These are phyloP conservation scores for Beta lomatogona DNA, from an alignment of 179 eudicot species.

Conservation along the genomic window DNA sequence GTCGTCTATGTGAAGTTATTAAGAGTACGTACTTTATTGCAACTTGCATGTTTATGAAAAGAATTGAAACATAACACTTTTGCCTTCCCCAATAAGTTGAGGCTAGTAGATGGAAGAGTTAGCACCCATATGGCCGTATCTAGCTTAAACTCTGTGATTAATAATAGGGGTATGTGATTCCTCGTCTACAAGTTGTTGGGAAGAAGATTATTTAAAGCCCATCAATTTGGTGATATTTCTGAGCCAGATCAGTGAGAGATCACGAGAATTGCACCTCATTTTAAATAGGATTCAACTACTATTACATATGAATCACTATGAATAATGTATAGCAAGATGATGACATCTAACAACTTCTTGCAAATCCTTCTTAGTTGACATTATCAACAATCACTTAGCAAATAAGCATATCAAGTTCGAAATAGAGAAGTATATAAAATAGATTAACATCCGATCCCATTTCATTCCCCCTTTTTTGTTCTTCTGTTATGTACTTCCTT, in stretches of 20 bases:
- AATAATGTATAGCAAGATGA: no score
- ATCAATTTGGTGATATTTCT: neutral
- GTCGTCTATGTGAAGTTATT: slow-evolving; percentile 14
- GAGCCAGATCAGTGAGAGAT: neutral
- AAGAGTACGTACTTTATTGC: neutral
- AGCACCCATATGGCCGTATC: neutral
- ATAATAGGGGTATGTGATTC: neutral
- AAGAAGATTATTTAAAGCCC: neutral
- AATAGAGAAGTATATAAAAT: no score
- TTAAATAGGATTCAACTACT: neutral
- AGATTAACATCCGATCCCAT: no score
- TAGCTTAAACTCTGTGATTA: neutral
- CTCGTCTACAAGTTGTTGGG: neutral
- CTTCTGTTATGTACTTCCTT: no score
- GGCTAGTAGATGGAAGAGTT: neutral
- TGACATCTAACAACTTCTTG: no score
- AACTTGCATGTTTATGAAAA: neutral
- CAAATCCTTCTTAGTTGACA: no score
- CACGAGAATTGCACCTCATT: neutral
- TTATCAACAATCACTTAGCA: no score
- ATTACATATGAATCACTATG: no score
- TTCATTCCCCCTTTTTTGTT: no score
- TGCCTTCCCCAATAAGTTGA: neutral
- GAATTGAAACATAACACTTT: neutral
- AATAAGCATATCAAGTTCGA: no score